Base-by-base conservation (phyloP, 2,329 filamentous ascomycete genomes). In the Tolypocladium cylindrosporum region DNA sequence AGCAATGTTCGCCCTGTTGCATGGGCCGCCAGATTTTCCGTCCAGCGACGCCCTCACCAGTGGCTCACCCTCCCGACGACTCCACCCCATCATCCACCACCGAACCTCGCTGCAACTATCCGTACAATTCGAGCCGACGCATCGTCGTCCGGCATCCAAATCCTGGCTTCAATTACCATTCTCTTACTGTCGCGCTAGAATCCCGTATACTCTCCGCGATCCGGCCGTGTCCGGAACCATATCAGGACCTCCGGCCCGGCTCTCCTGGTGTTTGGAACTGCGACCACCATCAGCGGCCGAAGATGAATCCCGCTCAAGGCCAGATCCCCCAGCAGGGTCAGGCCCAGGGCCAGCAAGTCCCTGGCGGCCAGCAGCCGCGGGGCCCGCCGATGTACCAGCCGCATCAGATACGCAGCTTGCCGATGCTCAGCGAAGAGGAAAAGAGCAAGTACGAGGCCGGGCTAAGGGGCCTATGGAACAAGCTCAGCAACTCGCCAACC, bases 381-480 rank as follows among this genome's bases (percentile, higher is more conserved):
- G 67, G 65, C 11, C 65, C 69, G 2, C 73, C 74, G 1, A 76
- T 82, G 69, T 81, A 79, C 40, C 73, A 76, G 40, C 80, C 82
- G 0, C 75, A 77, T 41, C 76, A 79, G 56, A 84, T 85, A 68
- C 75, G 77, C 40, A 73, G 61, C 7, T 73, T 85, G 4, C 72
- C 72, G 2, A 75, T 77, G 43, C 72, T 87, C 3, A 78, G 72
- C 34, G 73, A 79, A 1, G 76, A 80, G 1, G 84, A 87, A 58
- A 83, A 81, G 63, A 63, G 64, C 2, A 84, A 84, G 63, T 87
- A 86, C 62, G 82, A 86, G 63, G 69, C 74, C 2, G 84, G 84
- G 1, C 71, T 87, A 0, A 73, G 75, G 11, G 66, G 71, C 1
- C 71, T 87, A 0, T 87, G 82, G 78, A 74, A 71, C 27, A 75